Conservation (phyloP, 179 eudicot genomes). For the Corrigiola litoralis region DNA sequence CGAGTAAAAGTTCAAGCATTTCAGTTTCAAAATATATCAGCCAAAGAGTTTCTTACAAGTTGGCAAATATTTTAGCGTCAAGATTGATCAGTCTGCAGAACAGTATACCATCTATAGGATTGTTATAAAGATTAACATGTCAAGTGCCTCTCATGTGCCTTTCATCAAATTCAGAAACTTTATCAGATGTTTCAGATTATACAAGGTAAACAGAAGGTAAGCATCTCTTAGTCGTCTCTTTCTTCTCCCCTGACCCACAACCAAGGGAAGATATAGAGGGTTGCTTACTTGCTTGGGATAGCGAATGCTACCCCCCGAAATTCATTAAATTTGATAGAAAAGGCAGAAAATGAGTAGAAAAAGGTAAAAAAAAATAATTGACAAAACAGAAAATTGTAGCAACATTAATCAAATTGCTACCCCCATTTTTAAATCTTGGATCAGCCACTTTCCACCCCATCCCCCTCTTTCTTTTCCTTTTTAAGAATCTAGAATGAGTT, state of each 20-base stretch:
- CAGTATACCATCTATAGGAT: background rate
- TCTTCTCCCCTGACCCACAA: too few relatives aligned
- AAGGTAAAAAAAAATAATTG: too few relatives aligned
- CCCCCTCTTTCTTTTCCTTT: too few relatives aligned
- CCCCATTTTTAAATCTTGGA: too few relatives aligned
- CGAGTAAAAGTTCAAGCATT: slow-evolving; percentile 12
- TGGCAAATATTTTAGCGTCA: background rate
- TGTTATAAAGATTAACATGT: background rate
- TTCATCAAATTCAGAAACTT: too few relatives aligned
- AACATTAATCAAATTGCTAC: too few relatives aligned
- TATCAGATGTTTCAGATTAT: background rate
- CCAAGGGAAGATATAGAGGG: too few relatives aligned
- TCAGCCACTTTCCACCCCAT: too few relatives aligned
- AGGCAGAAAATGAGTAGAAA: too few relatives aligned
- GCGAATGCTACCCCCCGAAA: background rate
- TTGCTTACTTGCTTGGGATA: background rate
- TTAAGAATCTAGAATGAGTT: too few relatives aligned
- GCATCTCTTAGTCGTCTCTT: background rate
- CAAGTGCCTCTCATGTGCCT: background rate
- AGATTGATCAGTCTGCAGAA: background rate
- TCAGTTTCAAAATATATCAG: slow-evolving; percentile 2
- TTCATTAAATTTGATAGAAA: too few relatives aligned
- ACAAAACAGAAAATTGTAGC: too few relatives aligned
- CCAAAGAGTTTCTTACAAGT: background rate
- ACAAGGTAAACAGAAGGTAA: background rate